phyloP scores from a whole-genome alignment of 2,329 filamentous ascomycete genomes.

The Trichoderma cornu-damae region DNA sequence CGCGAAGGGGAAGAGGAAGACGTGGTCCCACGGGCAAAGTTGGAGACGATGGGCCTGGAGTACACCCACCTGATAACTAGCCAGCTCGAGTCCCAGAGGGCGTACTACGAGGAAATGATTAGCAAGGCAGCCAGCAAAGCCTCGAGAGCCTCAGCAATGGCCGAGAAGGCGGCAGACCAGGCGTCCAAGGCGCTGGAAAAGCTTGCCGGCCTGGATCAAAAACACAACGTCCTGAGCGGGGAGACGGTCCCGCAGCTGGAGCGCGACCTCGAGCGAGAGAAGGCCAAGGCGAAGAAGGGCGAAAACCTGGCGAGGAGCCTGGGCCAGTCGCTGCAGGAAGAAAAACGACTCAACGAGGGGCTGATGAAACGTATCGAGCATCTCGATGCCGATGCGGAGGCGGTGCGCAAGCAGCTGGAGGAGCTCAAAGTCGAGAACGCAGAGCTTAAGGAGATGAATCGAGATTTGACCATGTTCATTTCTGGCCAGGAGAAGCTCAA shows the following conservation, averaged over 20 bases:
- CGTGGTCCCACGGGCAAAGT: constrained; percentile 63
- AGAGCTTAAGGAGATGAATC: constrained; percentile 79
- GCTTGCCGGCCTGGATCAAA: constrained; percentile 46
- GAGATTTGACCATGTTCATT: constrained; percentile 83
- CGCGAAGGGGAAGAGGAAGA: constrained; percentile 46
- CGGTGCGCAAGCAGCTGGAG: constrained; percentile 52
- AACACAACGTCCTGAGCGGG: constrained; percentile 42
- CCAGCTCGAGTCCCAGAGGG: constrained; percentile 85
- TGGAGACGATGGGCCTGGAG: constrained; percentile 79
- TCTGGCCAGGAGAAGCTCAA: constrained; percentile 75
- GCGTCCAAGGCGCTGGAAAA: constrained; percentile 47
- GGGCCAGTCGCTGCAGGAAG: constrained; percentile 72
- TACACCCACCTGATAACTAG: constrained; percentile 91
- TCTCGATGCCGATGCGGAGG: constrained; percentile 58
- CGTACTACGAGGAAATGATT: constrained; percentile 91
- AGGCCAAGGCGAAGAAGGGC: constrained; percentile 64
- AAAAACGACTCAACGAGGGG: constrained; percentile 77
- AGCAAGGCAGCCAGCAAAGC: constrained; percentile 88
- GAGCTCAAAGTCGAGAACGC: constrained; percentile 57
- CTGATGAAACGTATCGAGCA: constrained; percentile 78
- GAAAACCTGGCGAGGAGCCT: constrained; percentile 71
- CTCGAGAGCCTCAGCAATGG: constrained; percentile 61
- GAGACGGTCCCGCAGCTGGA: constrained; percentile 65
- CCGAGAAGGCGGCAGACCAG: constrained; percentile 54
- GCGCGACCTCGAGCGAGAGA: constrained; percentile 64